Evolutionary conservation across 225 moss, liverwort and hornwort species (phyloP), one percentile per base, ranked within the genome.

Genomic region (Asterella californica): DNA sequence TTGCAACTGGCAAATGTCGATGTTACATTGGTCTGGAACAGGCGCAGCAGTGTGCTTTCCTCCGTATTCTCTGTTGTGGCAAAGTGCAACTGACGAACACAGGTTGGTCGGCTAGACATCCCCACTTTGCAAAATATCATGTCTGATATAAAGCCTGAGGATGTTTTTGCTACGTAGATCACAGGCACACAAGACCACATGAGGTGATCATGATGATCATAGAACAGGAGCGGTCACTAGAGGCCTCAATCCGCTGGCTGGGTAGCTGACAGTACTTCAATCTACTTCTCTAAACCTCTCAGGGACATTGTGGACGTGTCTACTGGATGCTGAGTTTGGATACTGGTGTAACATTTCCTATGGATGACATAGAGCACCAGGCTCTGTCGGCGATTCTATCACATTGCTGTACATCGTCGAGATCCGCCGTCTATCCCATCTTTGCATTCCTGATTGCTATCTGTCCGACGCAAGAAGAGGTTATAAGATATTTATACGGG

Each of bases 1-100:
- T 59, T 60, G n/a, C n/a, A n/a, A n/a, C n/a, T n/a, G 61, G 60
- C 76, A 61, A 42, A 76, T 59, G 32, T 76, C 71, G 37, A 59
- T 36, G 34, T 14, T 65, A n/a, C 32, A 55, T 60, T 60, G 25
- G 59, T 60, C 7, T 60, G 59, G 30, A 76, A 15, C 55, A 59
- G 32, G 75, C 57, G 52, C 36, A 45, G 49, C 22, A 55, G 59
- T 73, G n/a, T 73, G 50, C 46, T 27, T 6, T 52, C 2, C 22
- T 57, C 57, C 27, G 15, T 67, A 45, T 37, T 37, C 38, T 34
- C 36, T 37, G 67, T 14, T 73, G 73, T 29, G 29, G 49, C 49
- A 49, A 72, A 49, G 5, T 48, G 57, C 55, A 55, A 55, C 22
- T 34, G 57, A 30, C 55, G 37, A 55, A 50, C 54, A 75, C 29